Base-by-base conservation (phyloP, 352 stramenopile genomes). In the Globisporangium parvum region DNA sequence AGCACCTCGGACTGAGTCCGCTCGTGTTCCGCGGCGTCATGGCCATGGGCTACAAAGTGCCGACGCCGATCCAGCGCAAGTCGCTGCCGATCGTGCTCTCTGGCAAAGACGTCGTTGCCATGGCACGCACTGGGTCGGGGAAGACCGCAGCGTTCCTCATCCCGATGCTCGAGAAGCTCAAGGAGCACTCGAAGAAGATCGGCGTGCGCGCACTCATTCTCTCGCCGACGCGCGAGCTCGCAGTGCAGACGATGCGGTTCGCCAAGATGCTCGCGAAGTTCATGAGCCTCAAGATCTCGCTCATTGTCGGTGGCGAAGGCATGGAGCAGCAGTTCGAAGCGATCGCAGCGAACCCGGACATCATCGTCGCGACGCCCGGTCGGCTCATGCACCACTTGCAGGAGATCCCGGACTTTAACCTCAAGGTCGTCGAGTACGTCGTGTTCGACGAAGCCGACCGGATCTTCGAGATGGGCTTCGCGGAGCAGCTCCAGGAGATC, bases 381-480 rank as follows among this genome's bases (percentile, higher is more conserved):
- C 87, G 95, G 40, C 73, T 98, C 18, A 97, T 98, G 80, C 93
- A 98, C 69, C 80, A 92, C 47, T 65, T 98, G 56, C 81, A 97
- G 64, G 87, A 98, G 69, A 96, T 98, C 55, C 78, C 86, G 8
- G 91, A 97, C 59, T 98, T 98, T 65, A 93, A 90, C 53, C 73
- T 98, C 40, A 92, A 94, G 56, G 62, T 69, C 23, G 82, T 98
- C 33, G 87, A 98, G 65, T 94, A 94, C 56, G 81, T 94, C 6
- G 93, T 99, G 0, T 98, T 99, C 65, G 98, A 99, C 66, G 98
- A 99, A 70, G 98, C 97, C 14, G 98, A 99, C 83, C 85, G 97
- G 37, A 87, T 99, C 17, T 98, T 99, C 70, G 98, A 99, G 69
- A 99, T 99, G 97, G 98, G 98, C 17, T 99, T 99, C 67, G 92